phyloP scores from a whole-genome alignment of 805 yeast species.

The Metschnikowia noctiluminum region DNA sequence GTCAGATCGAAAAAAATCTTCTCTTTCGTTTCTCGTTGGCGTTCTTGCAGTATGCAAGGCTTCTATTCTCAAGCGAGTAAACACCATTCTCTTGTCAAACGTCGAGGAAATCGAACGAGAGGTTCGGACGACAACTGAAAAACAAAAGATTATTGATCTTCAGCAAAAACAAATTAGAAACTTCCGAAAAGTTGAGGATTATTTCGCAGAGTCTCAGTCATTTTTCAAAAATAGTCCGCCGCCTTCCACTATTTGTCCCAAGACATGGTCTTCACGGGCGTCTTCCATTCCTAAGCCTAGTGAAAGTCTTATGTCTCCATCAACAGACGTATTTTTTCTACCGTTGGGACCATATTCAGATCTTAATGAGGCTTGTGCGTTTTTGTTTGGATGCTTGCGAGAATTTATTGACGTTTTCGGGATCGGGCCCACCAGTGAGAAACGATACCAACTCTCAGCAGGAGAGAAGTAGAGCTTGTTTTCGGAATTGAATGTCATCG shows the following conservation, averaged over 20 bases:
- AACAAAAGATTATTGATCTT: constrained; percentile 25
- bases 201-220: constrained; percentile 28
- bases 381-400: constrained; percentile 27
- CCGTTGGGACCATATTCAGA: constrained; percentile 38
- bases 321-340: constrained; percentile 26
- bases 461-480: constrained; percentile 1
- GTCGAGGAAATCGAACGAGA: constrained; percentile 2
- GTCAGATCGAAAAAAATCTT: constrained; percentile 13
- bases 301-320: constrained; percentile 20
- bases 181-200: constrained; percentile 19
- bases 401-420: constrained; percentile 29
- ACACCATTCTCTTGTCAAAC: constrained; percentile 10
- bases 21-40: constrained; percentile 20
- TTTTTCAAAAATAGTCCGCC: constrained; percentile 22
- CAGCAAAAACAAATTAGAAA: constrained; percentile 27
- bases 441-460: constrained; percentile 13
- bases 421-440: constrained; percentile 13
- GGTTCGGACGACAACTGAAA: constrained; percentile 13
- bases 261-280: constrained; percentile 26
- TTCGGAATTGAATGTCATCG: background rate
- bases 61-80: constrained; percentile 30
- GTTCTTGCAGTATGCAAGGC: constrained; percentile 30
- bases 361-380: constrained; percentile 30
- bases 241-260: constrained; percentile 29
- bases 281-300: constrained; percentile 5